These are phyloP conservation scores for Antrodiella citrinella DNA, from an alignment of 768 basidiomycete species.

Conservation along the genomic window DNA sequence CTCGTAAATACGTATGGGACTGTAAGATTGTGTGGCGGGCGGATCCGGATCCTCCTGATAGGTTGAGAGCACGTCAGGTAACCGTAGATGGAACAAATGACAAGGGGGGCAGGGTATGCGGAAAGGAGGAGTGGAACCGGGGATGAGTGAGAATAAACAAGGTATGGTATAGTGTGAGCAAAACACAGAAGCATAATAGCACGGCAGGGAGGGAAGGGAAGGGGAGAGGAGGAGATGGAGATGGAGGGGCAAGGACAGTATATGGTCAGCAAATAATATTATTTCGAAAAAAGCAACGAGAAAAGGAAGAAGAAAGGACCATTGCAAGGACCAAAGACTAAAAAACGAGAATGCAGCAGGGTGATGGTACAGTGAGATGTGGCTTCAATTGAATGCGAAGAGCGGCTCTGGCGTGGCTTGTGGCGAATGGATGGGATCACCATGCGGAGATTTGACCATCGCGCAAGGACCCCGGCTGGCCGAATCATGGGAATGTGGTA, in stretches of 20 bases:
- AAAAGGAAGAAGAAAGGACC: background rate
- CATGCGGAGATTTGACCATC: background rate
- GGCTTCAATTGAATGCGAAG: background rate
- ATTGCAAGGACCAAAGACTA: background rate
- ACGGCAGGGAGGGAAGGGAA: constrained; percentile 1
- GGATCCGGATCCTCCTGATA: background rate
- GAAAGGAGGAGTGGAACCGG: background rate
- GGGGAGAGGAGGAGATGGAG: constrained; percentile 4
- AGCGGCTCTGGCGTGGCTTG: background rate
- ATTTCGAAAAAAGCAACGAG: background rate
- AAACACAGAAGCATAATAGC: background rate
- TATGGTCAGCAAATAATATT: constrained; percentile 8
- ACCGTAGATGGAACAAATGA: too few species aligned
- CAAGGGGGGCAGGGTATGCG: too few species aligned
- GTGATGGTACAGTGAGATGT: background rate
- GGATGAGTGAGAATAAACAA: too few species aligned
- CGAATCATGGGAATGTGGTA: background rate
- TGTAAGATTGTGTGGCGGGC: background rate
- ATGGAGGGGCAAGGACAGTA: constrained; percentile 8
- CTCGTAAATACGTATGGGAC: background rate
- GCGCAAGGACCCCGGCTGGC: too few species aligned
- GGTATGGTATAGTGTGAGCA: background rate
- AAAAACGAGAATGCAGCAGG: background rate
- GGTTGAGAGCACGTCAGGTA: background rate
- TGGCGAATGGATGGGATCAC: background rate